phyloP scores from a whole-genome alignment of 768 basidiomycete species.

The Daedaleopsis sinensis region DNA sequence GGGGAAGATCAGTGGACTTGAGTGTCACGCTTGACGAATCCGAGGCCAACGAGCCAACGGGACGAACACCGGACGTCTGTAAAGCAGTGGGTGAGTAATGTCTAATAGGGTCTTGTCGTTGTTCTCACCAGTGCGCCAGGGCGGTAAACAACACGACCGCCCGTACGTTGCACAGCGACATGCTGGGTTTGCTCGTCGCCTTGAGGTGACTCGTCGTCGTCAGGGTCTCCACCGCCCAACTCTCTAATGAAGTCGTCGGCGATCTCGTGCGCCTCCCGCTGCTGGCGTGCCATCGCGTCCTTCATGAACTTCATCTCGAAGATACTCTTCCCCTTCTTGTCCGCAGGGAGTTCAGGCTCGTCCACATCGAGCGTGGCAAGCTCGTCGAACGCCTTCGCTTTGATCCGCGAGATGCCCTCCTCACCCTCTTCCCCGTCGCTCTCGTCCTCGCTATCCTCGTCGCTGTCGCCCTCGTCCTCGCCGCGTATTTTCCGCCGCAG shows the following conservation, averaged over 20 bases:
- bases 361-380: conserved; percentile 51
- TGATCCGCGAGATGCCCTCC: conserved; percentile 53
- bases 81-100: not conserved
- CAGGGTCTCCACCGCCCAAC: conserved; percentile 50
- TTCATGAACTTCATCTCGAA: conserved; percentile 99
- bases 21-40: conserved; percentile 74
- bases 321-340: conserved; percentile 65
- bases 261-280: conserved; percentile 56
- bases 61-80: conserved; percentile 19
- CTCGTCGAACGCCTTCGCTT: conserved; percentile 77
- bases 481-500: conserved; percentile 78
- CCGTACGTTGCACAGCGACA: conserved; percentile 52
- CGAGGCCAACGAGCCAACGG: conserved; percentile 40
- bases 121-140: conserved; percentile 46
- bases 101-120: not conserved
- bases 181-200: conserved; percentile 28
- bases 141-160: conserved; percentile 66
- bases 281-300: conserved; percentile 77
- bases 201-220: conserved; percentile 32
- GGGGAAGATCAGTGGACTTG: conserved; percentile 57
- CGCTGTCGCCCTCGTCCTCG: conserved; percentile 59
- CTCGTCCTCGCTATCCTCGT: conserved; percentile 48
- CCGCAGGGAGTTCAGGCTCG: conserved; percentile 27
- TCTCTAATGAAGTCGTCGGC: conserved; percentile 77
- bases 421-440: conserved; percentile 46